Percentiles rank a stretch among this genome's conserved stretches.
phyloP scores from a whole-genome alignment of 1,284 basidiomycete species.

The Phylloporus sp. region DNA sequence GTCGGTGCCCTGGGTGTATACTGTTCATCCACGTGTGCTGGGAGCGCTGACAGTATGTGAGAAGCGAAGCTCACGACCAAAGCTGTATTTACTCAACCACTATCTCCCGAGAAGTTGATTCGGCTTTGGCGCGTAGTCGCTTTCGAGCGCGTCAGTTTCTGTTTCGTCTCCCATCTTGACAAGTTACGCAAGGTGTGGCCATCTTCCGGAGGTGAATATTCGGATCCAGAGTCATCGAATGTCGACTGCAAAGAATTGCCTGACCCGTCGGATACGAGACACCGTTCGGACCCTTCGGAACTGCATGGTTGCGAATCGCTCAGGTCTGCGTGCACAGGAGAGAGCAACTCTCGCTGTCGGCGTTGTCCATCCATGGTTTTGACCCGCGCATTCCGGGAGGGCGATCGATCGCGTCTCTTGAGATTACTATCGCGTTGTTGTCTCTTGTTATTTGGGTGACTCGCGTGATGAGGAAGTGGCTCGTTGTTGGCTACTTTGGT shows the following conservation, averaged over 20 bases:
- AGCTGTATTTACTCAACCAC: slow-evolving; percentile 25
- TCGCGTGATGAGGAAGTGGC: slow-evolving; percentile 8
- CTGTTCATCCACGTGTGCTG: slow-evolving; percentile 23
- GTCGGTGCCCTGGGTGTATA: slow-evolving; percentile 28
- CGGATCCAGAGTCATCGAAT: slow-evolving; percentile 38
- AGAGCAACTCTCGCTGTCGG: slow-evolving; percentile 32
- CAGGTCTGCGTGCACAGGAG: slow-evolving; percentile 5
- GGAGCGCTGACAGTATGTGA: slow-evolving; percentile 24
- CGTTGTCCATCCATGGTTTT: slow-evolving; percentile 21
- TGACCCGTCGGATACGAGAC: slow-evolving; percentile 26
- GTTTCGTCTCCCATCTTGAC: slow-evolving; percentile 14
- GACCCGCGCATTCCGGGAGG: slow-evolving; percentile 11
- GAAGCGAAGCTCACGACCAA: slow-evolving; percentile 1
- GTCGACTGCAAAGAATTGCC: slow-evolving; percentile 30
- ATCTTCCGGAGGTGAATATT: slow-evolving; percentile 39
- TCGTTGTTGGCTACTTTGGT: slow-evolving; percentile 19
- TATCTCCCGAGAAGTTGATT: not conserved
- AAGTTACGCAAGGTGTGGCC: slow-evolving; percentile 12
- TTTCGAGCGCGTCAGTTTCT: slow-evolving; percentile 12
- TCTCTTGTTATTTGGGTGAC: slow-evolving; percentile 16
- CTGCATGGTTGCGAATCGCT: slow-evolving; percentile 32
- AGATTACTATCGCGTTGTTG: slow-evolving; percentile 14
- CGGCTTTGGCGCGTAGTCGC: slow-evolving; percentile 13
- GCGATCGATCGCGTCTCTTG: slow-evolving; percentile 21
- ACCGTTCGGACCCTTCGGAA: slow-evolving; percentile 22